Percentiles rank a stretch among this genome's conserved stretches.
These are phyloP conservation scores for Aspergillus sparsus DNA, from an alignment of 495 filamentous ascomycete species.

Conservation along the genomic window DNA sequence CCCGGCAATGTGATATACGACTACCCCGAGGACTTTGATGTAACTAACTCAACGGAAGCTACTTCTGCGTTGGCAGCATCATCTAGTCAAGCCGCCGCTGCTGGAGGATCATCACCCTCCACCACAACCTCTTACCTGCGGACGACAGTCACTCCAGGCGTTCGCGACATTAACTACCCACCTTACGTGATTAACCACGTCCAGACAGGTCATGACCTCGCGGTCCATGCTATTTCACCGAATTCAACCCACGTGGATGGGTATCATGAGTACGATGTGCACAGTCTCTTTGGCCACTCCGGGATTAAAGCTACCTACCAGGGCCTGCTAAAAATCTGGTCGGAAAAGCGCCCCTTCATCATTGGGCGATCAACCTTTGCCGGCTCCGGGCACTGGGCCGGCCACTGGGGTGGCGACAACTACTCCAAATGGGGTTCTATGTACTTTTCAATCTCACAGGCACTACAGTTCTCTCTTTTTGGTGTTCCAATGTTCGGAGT, in stretches of 20 bases:
- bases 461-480: constrained; percentile 75
- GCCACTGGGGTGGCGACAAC: constrained; percentile 91
- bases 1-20: constrained; percentile 58
- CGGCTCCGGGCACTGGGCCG: constrained; percentile 76
- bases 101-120: constrained; percentile 37
- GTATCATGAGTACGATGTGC: constrained; percentile 75
- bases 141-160: constrained; percentile 65
- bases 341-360: constrained; percentile 76
- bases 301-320: constrained; percentile 80
- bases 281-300: constrained; percentile 74
- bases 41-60: constrained; percentile 71
- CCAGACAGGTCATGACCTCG: constrained; percentile 66
- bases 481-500: constrained; percentile 88
- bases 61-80: constrained; percentile 56
- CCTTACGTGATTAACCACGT: constrained; percentile 82
- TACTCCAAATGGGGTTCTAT: constrained; percentile 65
- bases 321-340: constrained; percentile 62
- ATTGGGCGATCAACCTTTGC: constrained; percentile 83
- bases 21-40: constrained; percentile 72
- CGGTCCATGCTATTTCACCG: constrained; percentile 70
- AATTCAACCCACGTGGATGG: constrained; percentile 79
- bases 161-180: constrained; percentile 75
- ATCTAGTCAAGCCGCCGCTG: constrained; percentile 51
- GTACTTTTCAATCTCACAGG: constrained; percentile 80
- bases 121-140: constrained; percentile 55